These are phyloP conservation scores for Fusarium pininemorale DNA, from an alignment of 2,329 filamentous ascomycete genomes.

Conservation along the genomic window DNA sequence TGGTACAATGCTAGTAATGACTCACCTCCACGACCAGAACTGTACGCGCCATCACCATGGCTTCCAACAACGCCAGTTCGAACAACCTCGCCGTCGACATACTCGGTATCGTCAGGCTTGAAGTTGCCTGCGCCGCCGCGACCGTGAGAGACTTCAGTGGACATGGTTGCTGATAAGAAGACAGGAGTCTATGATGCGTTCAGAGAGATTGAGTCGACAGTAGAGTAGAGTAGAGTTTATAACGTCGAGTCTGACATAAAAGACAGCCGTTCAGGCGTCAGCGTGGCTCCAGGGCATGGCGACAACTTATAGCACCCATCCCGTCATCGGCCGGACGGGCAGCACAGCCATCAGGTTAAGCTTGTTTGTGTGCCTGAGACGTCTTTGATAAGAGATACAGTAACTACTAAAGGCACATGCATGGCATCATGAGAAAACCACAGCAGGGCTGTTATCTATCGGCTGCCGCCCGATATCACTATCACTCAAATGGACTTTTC, in stretches of 20 bases:
- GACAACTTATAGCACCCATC: constrained; percentile 38
- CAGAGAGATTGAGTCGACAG: background rate
- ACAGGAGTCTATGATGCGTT: background rate
- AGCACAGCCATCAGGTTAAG: constrained; percentile 32
- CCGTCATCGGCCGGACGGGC: constrained; percentile 11
- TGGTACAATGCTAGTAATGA: background rate
- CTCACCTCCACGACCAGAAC: constrained; percentile 67
- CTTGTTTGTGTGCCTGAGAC: constrained; percentile 28
- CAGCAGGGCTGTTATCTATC: constrained; percentile 28
- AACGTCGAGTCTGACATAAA: constrained; percentile 1
- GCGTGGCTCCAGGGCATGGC: constrained; percentile 31
- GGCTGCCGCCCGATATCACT: constrained; percentile 26
- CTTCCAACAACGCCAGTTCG: constrained; percentile 63
- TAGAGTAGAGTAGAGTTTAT: background rate
- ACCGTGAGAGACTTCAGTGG: constrained; percentile 66
- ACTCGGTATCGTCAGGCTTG: constrained; percentile 64
- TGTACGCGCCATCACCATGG: constrained; percentile 67
- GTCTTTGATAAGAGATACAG: constrained; percentile 27
- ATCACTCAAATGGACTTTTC: constrained; percentile 22
- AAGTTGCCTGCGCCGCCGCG: constrained; percentile 71
- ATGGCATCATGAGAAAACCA: constrained; percentile 32
- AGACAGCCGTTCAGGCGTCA: constrained; percentile 21
- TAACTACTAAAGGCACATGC: background rate
- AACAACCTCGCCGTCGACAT: constrained; percentile 70
- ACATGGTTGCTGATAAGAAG: constrained; percentile 41